Conservation (phyloP, 805 yeast genomes). For the Candida schatavii region DNA sequence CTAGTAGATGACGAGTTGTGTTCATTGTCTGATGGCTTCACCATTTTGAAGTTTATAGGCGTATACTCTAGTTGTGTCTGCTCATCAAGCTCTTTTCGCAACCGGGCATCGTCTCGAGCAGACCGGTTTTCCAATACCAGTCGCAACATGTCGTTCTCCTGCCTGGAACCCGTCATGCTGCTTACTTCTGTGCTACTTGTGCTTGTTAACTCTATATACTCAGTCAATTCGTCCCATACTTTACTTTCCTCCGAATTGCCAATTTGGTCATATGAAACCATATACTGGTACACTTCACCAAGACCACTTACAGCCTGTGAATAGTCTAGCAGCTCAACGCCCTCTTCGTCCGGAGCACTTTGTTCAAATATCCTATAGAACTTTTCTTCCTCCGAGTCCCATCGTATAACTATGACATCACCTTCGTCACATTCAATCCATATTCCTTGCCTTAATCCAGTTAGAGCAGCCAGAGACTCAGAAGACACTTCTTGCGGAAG, state of each 20-base stretch:
- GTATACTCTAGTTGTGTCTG: neutral
- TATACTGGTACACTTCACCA: constrained; percentile 23
- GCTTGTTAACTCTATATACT: constrained; percentile 15
- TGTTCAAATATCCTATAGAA: constrained; percentile 12
- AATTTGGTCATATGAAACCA: constrained; percentile 39
- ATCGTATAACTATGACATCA: constrained; percentile 29
- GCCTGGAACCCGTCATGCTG: constrained; percentile 3
- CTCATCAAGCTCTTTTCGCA: neutral
- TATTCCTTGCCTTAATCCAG: constrained; percentile 31
- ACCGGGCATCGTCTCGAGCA: no score
- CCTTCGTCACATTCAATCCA: constrained; percentile 40
- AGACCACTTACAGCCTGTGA: constrained; percentile 23
- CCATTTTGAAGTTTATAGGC: neutral
- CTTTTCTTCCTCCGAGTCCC: constrained; percentile 28
- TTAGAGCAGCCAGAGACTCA: neutral
- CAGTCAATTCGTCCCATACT: constrained; percentile 15
- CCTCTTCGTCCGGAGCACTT: constrained; percentile 6
- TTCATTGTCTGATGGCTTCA: neutral
- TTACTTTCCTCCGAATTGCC: constrained; percentile 9
- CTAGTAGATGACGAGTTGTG: constrained; percentile 34
- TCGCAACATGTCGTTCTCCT: constrained; percentile 2
- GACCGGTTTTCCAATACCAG: constrained; percentile 4
- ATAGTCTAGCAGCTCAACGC: constrained; percentile 28
- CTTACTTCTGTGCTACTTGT: neutral
- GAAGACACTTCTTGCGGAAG: constrained; percentile 9